phyloP scores from a whole-genome alignment of 2,329 filamentous ascomycete species.

The Dactylonectria estremocensis region DNA sequence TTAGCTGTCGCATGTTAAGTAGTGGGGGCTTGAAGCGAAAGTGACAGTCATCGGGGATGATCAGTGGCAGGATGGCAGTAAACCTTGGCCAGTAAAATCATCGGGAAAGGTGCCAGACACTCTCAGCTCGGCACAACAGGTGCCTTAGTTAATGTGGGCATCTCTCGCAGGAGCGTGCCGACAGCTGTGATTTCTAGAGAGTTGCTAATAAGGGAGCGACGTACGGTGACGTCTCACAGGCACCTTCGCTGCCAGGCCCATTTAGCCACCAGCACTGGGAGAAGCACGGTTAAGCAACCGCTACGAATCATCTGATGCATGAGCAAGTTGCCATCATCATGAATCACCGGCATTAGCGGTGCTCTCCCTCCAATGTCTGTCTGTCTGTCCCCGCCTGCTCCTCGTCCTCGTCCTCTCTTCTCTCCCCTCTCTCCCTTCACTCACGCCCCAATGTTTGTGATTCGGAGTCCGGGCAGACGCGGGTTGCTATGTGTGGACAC shows the following conservation, averaged over 20 bases:
- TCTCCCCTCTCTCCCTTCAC: neutral
- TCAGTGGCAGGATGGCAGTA: neutral
- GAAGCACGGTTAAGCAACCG: slow-evolving; percentile 12
- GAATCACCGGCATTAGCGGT: slow-evolving; percentile 18
- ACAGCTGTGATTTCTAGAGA: neutral
- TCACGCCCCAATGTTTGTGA: neutral
- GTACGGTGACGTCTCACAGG: slow-evolving; percentile 11
- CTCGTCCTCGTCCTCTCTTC: slow-evolving; percentile 4
- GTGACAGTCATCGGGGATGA: slow-evolving; percentile 10
- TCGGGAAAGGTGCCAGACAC: slow-evolving; percentile 3
- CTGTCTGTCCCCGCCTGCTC: slow-evolving; percentile 11
- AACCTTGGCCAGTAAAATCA: slow-evolving; percentile 9
- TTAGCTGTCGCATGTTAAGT: slow-evolving; percentile 17
- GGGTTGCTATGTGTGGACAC: neutral
- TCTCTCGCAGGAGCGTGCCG: neutral
- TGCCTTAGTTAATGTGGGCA: neutral
- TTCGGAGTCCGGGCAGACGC: slow-evolving; percentile 15
- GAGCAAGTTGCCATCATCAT: slow-evolving; percentile 21
- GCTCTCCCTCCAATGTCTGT: slow-evolving; percentile 3
- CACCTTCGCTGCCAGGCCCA: slow-evolving; percentile 6
- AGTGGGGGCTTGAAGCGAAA: slow-evolving; percentile 6
- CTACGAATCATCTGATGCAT: slow-evolving; percentile 30
- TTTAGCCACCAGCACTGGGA: neutral
- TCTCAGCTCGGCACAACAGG: neutral
- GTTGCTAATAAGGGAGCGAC: slow-evolving; percentile 3